A percentile compares a stretch with the other conserved stretches of the same genome.
These are phyloP conservation scores for Candida berthetii DNA, from an alignment of 805 yeast genomes.

Conservation along the genomic window DNA sequence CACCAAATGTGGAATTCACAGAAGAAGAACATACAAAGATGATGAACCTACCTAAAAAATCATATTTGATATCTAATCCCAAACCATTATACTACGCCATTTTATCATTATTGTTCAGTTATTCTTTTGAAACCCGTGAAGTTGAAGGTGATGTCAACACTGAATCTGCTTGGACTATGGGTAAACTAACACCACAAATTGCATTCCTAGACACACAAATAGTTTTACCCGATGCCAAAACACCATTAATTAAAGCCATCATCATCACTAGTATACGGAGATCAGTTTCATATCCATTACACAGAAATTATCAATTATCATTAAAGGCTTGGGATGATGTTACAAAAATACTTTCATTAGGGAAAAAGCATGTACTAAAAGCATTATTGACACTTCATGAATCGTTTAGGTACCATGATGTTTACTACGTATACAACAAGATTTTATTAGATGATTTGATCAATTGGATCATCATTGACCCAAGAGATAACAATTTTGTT, in stretches of 20 bases:
- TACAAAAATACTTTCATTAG: constrained; percentile 55
- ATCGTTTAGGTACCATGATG: constrained; percentile 75
- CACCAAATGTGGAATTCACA: constrained; percentile 40
- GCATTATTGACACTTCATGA: constrained; percentile 58
- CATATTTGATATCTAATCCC: constrained; percentile 48
- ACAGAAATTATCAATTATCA: constrained; percentile 60
- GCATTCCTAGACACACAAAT: constrained; percentile 62
- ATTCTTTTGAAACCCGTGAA: constrained; percentile 68
- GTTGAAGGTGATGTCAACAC: constrained; percentile 66
- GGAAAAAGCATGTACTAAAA: constrained; percentile 60
- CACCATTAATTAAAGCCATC: constrained; percentile 39
- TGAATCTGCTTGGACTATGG: constrained; percentile 94
- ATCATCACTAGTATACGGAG: constrained; percentile 63
- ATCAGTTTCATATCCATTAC: constrained; percentile 74
- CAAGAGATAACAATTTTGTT: constrained; percentile 49
- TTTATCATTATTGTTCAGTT: constrained; percentile 64
- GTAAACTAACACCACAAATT: constrained; percentile 77
- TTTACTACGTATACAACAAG: constrained; percentile 78
- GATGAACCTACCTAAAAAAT: constrained; percentile 60
- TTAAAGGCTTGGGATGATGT: constrained; percentile 72
- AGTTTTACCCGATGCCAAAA: constrained; percentile 20
- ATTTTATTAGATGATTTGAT: constrained; percentile 73
- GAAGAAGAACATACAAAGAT: constrained; percentile 59
- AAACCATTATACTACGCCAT: constrained; percentile 58
- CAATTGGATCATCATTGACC: constrained; percentile 61